Evolutionary conservation across 768 basidiomycete species (phyloP).

Genomic region (Kwoniella heveanensis): DNA sequence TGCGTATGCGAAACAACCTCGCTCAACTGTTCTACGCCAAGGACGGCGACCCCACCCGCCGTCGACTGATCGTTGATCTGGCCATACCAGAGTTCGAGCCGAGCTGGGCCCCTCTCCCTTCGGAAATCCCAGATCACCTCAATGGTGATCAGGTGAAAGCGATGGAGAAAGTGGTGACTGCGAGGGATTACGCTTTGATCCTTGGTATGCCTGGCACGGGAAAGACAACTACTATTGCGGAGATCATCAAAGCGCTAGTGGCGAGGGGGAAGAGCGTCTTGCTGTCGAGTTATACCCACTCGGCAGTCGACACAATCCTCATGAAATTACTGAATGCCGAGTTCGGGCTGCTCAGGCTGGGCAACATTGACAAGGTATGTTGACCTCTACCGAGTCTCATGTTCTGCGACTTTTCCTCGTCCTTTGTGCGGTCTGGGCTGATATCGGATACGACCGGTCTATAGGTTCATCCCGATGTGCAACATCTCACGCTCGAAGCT

Average conservation of each 20-base stretch:
- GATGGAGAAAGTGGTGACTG: slow-evolving; percentile 71
- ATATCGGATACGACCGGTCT: neutral
- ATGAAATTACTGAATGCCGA: slow-evolving; percentile 71
- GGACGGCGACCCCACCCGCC: slow-evolving; percentile 66
- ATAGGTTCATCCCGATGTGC: slow-evolving; percentile 81
- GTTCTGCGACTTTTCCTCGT: too few species aligned
- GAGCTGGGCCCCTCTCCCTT: slow-evolving; percentile 31
- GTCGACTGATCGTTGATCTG: slow-evolving; percentile 81
- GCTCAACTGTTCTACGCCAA: slow-evolving; percentile 81
- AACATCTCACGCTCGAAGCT: slow-evolving; percentile 68
- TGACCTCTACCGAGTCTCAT: too few species aligned
- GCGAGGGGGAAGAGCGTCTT: slow-evolving; percentile 81
- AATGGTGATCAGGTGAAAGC: slow-evolving; percentile 75
- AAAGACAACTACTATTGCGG: slow-evolving; percentile 91
- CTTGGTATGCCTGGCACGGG: slow-evolving; percentile 99
- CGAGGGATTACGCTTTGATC: slow-evolving; percentile 86
- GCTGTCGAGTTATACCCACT: slow-evolving; percentile 92
- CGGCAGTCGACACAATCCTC: slow-evolving; percentile 96
- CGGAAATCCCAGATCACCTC: slow-evolving; percentile 59
- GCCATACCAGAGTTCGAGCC: slow-evolving; percentile 67
- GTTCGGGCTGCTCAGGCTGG: slow-evolving; percentile 78
- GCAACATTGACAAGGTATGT: slow-evolving; percentile 85
- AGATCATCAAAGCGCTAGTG: slow-evolving; percentile 78
- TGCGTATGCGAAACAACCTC: slow-evolving; percentile 84
- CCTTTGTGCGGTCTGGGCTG: too few species aligned